A percentile compares a stretch with the other conserved stretches of the same genome.
phyloP scores from a whole-genome alignment of 495 filamentous ascomycete genomes.

The Mytilinidion resinicola region DNA sequence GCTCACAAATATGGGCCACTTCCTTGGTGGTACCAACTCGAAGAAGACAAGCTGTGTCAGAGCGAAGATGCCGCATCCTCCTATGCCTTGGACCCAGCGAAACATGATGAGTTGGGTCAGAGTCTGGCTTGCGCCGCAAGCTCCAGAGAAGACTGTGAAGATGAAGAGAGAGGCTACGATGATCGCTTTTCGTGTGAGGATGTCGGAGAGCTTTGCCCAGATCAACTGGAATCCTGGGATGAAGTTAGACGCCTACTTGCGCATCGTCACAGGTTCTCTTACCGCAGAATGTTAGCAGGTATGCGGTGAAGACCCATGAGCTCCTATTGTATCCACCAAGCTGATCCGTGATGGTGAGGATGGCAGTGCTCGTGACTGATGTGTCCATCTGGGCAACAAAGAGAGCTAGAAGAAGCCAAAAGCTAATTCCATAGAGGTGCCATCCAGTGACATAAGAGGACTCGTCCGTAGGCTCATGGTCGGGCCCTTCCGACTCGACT shows the following conservation, averaged over 20 bases:
- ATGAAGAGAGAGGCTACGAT: constrained; percentile 34
- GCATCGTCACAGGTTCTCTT: background rate
- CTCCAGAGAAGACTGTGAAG: constrained; percentile 26
- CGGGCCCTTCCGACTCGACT: too few species aligned
- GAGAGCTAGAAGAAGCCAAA: too few species aligned
- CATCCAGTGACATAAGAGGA: too few species aligned
- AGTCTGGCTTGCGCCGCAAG: constrained; percentile 19
- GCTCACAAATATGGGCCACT: too few species aligned
- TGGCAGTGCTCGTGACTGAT: too few species aligned
- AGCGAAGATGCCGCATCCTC: too few species aligned
- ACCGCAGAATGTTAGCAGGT: constrained; percentile 8
- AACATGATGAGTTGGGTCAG: constrained; percentile 27
- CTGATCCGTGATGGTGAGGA: too few species aligned
- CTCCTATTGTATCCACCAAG: constrained; percentile 8
- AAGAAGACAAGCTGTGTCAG: too few species aligned
- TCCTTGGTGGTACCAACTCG: too few species aligned
- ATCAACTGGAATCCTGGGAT: constrained; percentile 7
- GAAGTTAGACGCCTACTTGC: background rate
- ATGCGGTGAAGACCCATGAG: constrained; percentile 12
- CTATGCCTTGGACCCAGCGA: constrained; percentile 5
- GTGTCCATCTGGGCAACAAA: too few species aligned
- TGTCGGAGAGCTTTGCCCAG: constrained; percentile 28
- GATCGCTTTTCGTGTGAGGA: constrained; percentile 30
- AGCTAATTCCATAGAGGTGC: too few species aligned
- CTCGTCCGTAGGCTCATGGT: too few species aligned